These are phyloP conservation scores for Lactifluus piperatus DNA, from an alignment of 768 basidiomycete species.

Conservation along the genomic window DNA sequence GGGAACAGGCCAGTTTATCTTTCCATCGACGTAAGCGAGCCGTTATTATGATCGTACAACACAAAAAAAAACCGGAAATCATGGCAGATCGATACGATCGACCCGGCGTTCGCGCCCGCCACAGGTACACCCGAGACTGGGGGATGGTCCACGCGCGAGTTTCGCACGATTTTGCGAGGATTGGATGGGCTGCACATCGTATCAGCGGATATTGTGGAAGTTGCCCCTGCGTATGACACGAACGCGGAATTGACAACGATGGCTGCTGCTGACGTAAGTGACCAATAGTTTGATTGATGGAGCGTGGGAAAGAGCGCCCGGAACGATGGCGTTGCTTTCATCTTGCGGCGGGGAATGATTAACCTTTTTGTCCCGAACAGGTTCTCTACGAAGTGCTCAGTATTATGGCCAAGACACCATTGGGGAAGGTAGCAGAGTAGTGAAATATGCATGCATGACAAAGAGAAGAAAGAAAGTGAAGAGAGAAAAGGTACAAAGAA, in stretches of 20 bases:
- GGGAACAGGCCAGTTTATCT: slow-evolving; percentile 70
- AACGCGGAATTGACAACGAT: slow-evolving; percentile 57
- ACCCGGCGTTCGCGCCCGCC: slow-evolving; percentile 75
- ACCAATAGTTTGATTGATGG: neutral
- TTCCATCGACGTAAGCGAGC: slow-evolving; percentile 55
- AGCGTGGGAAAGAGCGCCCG: neutral
- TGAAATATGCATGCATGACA: too few relatives aligned
- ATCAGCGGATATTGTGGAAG: slow-evolving; percentile 78
- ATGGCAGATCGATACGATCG: slow-evolving; percentile 68
- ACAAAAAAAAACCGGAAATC: too few relatives aligned
- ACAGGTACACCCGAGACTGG: slow-evolving; percentile 83
- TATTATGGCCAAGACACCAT: slow-evolving; percentile 72
- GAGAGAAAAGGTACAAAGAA: too few relatives aligned
- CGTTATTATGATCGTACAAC: too few relatives aligned
- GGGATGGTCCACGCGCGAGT: slow-evolving; percentile 77
- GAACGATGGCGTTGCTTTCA: neutral
- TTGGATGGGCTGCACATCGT: slow-evolving; percentile 69
- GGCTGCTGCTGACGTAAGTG: slow-evolving; percentile 51
- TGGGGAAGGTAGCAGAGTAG: slow-evolving; percentile 41
- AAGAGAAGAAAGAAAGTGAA: too few relatives aligned
- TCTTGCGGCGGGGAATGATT: neutral
- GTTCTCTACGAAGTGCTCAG: slow-evolving; percentile 68
- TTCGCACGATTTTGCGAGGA: slow-evolving; percentile 68
- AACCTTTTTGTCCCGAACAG: slow-evolving; percentile 26
- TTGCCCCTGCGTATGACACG: slow-evolving; percentile 72